Evolutionary conservation across 768 basidiomycete species (phyloP).

Genomic region (Suillus paluster): DNA sequence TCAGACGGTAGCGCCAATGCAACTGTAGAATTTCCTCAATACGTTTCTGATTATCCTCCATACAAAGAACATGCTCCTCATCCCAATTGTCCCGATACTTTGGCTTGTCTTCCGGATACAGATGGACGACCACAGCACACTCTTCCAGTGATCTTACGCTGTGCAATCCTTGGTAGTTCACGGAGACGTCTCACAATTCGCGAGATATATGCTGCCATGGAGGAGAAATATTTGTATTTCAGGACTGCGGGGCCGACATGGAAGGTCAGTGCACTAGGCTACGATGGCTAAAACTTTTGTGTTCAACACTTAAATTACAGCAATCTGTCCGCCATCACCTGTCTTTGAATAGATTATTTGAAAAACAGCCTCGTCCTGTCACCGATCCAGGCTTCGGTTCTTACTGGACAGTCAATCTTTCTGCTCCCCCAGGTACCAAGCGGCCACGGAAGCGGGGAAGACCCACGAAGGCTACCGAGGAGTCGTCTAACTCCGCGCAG

Average conservation of each 20-base stretch:
- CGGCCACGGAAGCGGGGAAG: constrained; percentile 82
- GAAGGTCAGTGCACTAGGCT: constrained; percentile 59
- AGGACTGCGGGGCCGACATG: constrained; percentile 80
- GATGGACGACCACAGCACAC: constrained; percentile 82
- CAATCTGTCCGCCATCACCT: constrained; percentile 90
- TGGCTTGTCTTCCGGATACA: constrained; percentile 79
- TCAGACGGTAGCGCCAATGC: constrained; percentile 38
- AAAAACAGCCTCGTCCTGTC: constrained; percentile 79
- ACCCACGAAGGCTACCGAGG: constrained; percentile 48
- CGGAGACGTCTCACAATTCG: constrained; percentile 79
- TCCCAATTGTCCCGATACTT: constrained; percentile 76
- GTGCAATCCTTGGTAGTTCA: constrained; percentile 79
- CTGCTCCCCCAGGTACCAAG: constrained; percentile 86
- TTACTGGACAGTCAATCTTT: constrained; percentile 88
- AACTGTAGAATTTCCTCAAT: constrained; percentile 25
- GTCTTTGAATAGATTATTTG: constrained; percentile 81
- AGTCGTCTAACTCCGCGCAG: constrained; percentile 18
- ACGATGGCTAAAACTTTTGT: constrained; percentile 4
- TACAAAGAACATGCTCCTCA: constrained; percentile 61
- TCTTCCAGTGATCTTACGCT: constrained; percentile 82
- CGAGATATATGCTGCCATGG: constrained; percentile 88
- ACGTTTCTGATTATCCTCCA: constrained; percentile 28
- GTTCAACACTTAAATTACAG: constrained; percentile 40
- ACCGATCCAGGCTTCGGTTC: constrained; percentile 88
- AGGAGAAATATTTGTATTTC: constrained; percentile 83